A percentile compares a stretch with the other conserved stretches of the same genome.
These are phyloP conservation scores for Neurospora sp. DNA, from an alignment of 495 filamentous ascomycete genomes.

Conservation along the genomic window DNA sequence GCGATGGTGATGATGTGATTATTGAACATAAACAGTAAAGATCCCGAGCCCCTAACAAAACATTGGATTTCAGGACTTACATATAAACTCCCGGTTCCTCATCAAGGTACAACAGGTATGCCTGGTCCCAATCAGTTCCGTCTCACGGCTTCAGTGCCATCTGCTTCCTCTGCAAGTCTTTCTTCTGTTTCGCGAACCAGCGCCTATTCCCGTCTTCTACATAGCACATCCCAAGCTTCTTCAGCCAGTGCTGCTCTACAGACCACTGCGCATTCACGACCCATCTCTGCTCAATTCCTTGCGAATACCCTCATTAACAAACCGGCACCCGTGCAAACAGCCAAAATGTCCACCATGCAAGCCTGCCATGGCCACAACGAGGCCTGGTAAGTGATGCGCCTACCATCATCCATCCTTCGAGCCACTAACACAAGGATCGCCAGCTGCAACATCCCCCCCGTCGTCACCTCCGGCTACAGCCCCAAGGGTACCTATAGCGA, in stretches of 20 bases:
- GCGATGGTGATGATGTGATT: neutral
- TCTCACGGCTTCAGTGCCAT: constrained; percentile 2
- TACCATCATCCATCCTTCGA: neutral
- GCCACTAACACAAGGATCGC: constrained; percentile 21
- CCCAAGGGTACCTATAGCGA: constrained; percentile 56
- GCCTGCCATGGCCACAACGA: constrained; percentile 44
- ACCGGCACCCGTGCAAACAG: constrained; percentile 3
- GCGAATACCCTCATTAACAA: neutral
- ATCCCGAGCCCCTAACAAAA: neutral
- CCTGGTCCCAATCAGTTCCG: constrained; percentile 9
- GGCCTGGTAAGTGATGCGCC: constrained; percentile 26
- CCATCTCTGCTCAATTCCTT: neutral
- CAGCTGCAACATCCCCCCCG: constrained; percentile 57
- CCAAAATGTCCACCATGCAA: constrained; percentile 42
- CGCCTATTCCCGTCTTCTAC: constrained; percentile 2
- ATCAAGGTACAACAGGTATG: constrained; percentile 7
- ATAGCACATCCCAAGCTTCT: constrained; percentile 1
- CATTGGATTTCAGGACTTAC: neutral
- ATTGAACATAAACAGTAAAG: neutral
- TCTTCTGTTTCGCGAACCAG: neutral
- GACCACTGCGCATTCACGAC: neutral
- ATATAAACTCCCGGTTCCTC: neutral
- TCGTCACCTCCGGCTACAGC: constrained; percentile 49
- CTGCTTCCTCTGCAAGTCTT: neutral
- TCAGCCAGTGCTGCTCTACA: neutral